Evolutionary conservation across 1,284 basidiomycete genomes (phyloP).

Genomic region (Sanguinoderma infundibulare): DNA sequence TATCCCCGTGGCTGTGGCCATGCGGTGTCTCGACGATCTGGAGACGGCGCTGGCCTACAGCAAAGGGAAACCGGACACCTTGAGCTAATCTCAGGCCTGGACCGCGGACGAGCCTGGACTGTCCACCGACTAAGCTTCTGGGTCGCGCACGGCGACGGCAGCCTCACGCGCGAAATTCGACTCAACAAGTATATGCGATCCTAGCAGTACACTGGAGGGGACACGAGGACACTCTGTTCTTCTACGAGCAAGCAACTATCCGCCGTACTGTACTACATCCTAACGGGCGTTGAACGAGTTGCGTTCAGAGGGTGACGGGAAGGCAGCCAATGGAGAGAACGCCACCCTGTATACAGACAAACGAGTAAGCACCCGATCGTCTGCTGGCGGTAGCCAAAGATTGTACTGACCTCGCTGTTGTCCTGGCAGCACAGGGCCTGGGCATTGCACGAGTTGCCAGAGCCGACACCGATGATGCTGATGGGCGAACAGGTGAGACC

Average conservation of each 20-base stretch:
- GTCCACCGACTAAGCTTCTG: too few relatives aligned
- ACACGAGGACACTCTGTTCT: not conserved
- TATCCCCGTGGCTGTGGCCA: not conserved
- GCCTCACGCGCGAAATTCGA: not conserved
- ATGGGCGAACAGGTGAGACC: conserved; percentile 31
- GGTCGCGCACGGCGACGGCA: too few relatives aligned
- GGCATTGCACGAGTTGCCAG: conserved; percentile 14
- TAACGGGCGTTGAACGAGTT: not conserved
- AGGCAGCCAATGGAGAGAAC: conserved; percentile 31
- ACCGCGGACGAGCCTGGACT: too few relatives aligned
- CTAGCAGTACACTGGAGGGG: not conserved
- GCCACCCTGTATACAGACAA: conserved; percentile 16
- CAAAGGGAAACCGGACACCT: too few relatives aligned
- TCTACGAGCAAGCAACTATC: not conserved
- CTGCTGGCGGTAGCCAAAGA: not conserved
- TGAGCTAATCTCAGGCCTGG: too few relatives aligned
- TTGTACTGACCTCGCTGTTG: conserved; percentile 27
- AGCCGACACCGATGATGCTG: conserved; percentile 22
- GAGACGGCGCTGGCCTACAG: too few relatives aligned
- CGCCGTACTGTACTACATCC: not conserved
- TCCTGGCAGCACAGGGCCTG: conserved; percentile 29
- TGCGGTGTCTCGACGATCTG: too few relatives aligned
- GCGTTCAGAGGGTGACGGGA: conserved; percentile 23
- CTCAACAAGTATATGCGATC: not conserved
- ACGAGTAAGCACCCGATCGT: not conserved